phyloP scores from a whole-genome alignment of 83 land plant genomes.

The Isoetes engelmannii region DNA sequence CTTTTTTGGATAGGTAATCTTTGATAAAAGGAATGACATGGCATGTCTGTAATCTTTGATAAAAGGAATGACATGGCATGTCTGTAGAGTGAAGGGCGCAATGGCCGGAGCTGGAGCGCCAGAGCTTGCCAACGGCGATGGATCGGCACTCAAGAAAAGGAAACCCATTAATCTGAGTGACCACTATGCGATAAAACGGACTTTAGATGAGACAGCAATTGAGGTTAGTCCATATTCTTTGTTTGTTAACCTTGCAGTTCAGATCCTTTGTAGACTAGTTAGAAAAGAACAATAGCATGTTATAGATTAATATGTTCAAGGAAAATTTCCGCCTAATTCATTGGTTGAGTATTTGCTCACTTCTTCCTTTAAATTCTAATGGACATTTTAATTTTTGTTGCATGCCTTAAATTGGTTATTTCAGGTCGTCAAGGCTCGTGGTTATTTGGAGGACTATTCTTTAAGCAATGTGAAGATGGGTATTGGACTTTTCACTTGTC shows the following conservation, averaged over 20 bases:
- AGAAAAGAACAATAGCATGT: too few relatives aligned
- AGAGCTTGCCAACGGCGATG: too few relatives aligned
- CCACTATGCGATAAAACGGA: conserved; percentile 79
- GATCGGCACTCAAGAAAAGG: conserved; percentile 32
- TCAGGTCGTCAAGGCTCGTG: conserved; percentile 64
- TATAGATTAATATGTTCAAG: too few relatives aligned
- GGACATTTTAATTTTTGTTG: conserved; percentile 2
- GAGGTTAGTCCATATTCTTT: conserved; percentile 44
- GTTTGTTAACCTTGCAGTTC: not conserved
- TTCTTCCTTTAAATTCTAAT: not conserved
- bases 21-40: too few relatives aligned
- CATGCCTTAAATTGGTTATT: conserved; percentile 12
- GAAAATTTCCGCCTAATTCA: too few relatives aligned
- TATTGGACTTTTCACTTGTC: conserved; percentile 60
- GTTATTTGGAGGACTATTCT: conserved; percentile 70
- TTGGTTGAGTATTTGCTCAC: not conserved
- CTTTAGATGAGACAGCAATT: conserved; percentile 79
- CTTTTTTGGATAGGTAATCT: too few relatives aligned
- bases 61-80: too few relatives aligned
- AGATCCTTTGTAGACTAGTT: too few relatives aligned
- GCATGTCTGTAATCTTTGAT: too few relatives aligned
- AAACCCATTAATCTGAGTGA: conserved; percentile 72
- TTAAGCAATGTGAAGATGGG: conserved; percentile 74
- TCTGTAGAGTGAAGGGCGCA: not conserved
- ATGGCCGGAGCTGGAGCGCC: too few relatives aligned